Evolutionary conservation across 2,329 filamentous ascomycete species (phyloP).

Genomic region (Claviceps digitariae): DNA sequence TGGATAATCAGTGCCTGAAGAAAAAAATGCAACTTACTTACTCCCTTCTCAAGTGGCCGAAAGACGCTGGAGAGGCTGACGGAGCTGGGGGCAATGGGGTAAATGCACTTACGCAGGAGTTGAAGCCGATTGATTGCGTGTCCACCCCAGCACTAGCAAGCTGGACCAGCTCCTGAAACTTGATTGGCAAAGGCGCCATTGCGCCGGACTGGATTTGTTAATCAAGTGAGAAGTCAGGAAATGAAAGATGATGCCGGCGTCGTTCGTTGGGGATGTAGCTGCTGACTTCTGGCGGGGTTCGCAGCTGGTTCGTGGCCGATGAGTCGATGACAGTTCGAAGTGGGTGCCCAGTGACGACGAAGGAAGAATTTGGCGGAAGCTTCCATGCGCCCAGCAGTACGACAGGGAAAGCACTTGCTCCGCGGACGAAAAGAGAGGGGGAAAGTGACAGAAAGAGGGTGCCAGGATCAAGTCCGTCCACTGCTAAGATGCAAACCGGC

Average conservation of each 20-base stretch:
- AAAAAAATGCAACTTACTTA: not conserved
- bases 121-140: conserved; percentile 54
- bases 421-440: conserved; percentile 9
- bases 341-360: conserved; percentile 11
- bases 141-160: conserved; percentile 36
- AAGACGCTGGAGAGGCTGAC: not conserved
- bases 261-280: conserved; percentile 8
- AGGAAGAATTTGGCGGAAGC: conserved; percentile 17
- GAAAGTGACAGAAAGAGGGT: conserved; percentile 7
- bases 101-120: conserved; percentile 50
- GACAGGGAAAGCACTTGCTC: conserved; percentile 5
- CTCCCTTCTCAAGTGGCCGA: not conserved
- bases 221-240: conserved; percentile 12
- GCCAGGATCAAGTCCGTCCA: conserved; percentile 10
- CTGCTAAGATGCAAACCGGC: conserved; percentile 15
- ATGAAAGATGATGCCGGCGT: not conserved
- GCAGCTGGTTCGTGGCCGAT: conserved; percentile 7
- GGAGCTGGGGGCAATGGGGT: not conserved
- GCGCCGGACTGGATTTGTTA: conserved; percentile 16
- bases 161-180: conserved; percentile 84
- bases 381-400: conserved; percentile 25
- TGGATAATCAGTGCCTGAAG: not conserved
- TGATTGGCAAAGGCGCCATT: conserved; percentile 70
- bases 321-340: conserved; percentile 5
- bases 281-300: conserved; percentile 11